Evolutionary conservation across 2,329 filamentous ascomycete species (phyloP), one percentile per base, ranked within the genome.

Genomic region (Harringtonia lauricola): DNA sequence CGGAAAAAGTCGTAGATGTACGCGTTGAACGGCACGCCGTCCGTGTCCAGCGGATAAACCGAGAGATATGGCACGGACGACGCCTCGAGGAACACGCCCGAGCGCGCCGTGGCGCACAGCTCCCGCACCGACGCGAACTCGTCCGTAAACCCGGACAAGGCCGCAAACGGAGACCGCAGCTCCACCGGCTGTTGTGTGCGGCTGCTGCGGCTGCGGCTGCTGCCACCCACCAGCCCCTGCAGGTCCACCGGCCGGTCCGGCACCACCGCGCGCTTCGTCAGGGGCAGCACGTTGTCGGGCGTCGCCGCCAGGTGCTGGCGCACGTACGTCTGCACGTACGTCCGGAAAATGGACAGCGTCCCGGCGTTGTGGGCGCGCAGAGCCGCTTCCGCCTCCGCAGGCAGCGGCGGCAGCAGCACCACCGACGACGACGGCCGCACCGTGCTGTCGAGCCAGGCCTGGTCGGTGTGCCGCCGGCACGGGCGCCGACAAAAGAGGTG

Each of bases 1-100:
- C 78, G 83, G 68, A 76, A 88, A 60, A 88, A 90, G 58, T 89
- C 82, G 47, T 81, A 77, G 1, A 89, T 62, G 54, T 84, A 84
- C 0, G 79, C 77, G 50, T 86, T 86, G 47, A 79, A 66, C 0
- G 72, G 72, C 13, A 59, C 56, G 9, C 47, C 59, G 49, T 45
- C 41, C 3, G 68, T 65, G 42, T 81, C 74, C 22, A 77, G 64
- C 0, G 76, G 74, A 51, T 73, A 73, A 12, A 86, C 61, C 6
- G 70, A 68, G 5, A 88, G 68, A 55, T 83, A 75, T 0, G 85
- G 85, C 21, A 90, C 76, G 2, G 82, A 79, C 0, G 80, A 72
- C 54, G 85, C 74, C 53, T 90, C 85, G 0, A 90, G 70, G 63
- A 86, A 88, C 1, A 90, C 75, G 1, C 77, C 83, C 8, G 68